Percentiles rank a stretch among this genome's conserved stretches.
phyloP scores from a whole-genome alignment of 345 rosid genomes.

The Melaleuca quinquenervia region DNA sequence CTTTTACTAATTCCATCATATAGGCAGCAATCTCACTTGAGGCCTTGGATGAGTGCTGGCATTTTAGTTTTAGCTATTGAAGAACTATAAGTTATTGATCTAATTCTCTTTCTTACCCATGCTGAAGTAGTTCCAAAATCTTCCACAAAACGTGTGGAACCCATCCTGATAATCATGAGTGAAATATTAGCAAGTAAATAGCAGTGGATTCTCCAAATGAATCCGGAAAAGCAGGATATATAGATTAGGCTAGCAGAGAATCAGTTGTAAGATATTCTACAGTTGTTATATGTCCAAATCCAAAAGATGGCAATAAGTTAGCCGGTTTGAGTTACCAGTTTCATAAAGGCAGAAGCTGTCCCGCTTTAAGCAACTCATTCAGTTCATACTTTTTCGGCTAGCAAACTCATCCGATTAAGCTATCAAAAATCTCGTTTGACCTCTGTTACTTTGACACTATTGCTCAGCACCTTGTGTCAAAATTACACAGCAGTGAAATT shows the following conservation, averaged over 20 bases:
- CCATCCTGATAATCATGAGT: constrained; percentile 28
- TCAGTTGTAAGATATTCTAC: neutral
- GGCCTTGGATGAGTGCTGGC: neutral
- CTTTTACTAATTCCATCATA: neutral
- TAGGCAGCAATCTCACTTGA: neutral
- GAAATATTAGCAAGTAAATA: neutral
- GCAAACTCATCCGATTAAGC: neutral
- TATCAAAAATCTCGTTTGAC: neutral
- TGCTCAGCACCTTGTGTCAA: neutral
- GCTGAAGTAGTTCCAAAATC: constrained; percentile 84
- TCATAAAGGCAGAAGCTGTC: neutral
- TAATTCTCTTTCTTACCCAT: constrained; percentile 39
- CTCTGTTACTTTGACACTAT: neutral
- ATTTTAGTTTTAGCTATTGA: neutral
- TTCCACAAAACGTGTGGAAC: constrained; percentile 57
- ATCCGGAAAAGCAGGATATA: neutral
- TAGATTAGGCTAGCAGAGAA: neutral
- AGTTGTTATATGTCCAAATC: neutral
- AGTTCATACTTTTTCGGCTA: neutral
- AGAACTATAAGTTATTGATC: neutral
- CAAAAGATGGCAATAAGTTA: neutral
- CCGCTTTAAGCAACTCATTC: neutral
- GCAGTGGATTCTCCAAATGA: neutral
- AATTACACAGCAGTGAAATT: neutral
- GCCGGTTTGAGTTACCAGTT: neutral